Evolutionary conservation across 108 stramenopile species (phyloP).

Genomic region (Nitzschia inconspicua): DNA sequence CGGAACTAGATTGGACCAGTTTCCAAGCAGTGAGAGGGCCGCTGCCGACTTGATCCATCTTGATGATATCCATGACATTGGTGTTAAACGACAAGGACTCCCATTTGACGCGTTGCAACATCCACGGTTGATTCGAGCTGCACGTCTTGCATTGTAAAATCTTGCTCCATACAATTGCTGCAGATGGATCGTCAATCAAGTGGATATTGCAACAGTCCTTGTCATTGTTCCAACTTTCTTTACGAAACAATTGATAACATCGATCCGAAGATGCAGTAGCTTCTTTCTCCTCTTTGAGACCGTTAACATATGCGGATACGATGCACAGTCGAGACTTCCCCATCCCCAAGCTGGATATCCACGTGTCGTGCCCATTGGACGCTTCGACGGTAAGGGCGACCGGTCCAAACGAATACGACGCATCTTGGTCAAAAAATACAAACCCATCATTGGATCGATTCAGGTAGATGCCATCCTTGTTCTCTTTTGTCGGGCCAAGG

Average conservation of each 20-base stretch:
- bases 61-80: not conserved
- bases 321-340: no score
- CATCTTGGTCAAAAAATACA: slow-evolving; percentile 54
- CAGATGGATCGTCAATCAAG: slow-evolving; percentile 4
- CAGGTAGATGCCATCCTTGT: slow-evolving; percentile 39
- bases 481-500: not conserved
- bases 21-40: no score
- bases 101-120: slow-evolving; percentile 54
- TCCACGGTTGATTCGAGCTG: slow-evolving; percentile 39
- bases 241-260: no score
- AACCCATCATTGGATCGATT: slow-evolving; percentile 77
- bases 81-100: not conserved
- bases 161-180: not conserved
- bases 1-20: no score
- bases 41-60: no score
- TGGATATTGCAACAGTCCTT: not conserved
- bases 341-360: not conserved
- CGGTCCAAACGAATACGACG: slow-evolving; percentile 49
- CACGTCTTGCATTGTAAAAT: slow-evolving; percentile 38
- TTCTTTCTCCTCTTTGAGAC: not conserved
- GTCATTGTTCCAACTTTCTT: not conserved
- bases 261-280: not conserved
- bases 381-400: not conserved
- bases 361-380: not conserved
- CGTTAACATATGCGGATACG: not conserved